Evolutionary conservation across 2,329 filamentous ascomycete genomes (phyloP).

Genomic region (Aspergillus phoenicis): DNA sequence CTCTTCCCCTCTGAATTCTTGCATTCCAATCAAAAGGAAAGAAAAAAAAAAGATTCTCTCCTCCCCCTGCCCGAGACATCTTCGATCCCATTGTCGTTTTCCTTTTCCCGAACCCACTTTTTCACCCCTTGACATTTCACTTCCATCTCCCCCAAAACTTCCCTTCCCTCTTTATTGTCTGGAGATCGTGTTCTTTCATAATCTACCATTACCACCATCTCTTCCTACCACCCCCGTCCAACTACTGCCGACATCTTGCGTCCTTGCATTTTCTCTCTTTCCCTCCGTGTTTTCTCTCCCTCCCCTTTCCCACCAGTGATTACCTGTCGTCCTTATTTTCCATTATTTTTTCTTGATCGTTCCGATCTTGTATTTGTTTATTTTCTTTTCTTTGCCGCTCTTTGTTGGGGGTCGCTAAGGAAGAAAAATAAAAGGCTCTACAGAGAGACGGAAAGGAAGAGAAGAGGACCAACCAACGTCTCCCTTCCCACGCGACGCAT

Average conservation of each 20-base stretch:
- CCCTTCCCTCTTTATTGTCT: neutral
- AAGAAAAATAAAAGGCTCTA: conserved; percentile 3
- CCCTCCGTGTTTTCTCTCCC: neutral
- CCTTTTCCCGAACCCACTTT: conserved; percentile 2
- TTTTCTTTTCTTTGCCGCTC: neutral
- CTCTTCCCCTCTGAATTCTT: conserved; percentile 9
- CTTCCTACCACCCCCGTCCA: neutral
- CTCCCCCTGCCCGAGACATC: conserved; percentile 13
- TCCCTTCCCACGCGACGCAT: conserved; percentile 36
- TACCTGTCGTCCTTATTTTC: conserved; percentile 1
- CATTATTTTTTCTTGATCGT: neutral
- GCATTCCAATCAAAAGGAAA: conserved; percentile 18
- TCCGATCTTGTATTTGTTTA: too few relatives aligned
- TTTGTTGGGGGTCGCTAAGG: neutral
- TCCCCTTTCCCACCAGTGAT: neutral
- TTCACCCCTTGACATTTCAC: conserved; percentile 17
- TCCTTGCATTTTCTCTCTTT: conserved; percentile 6
- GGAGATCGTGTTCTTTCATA: conserved; percentile 2
- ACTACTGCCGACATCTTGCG: neutral
- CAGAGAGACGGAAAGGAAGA: conserved; percentile 7
- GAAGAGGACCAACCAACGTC: conserved; percentile 14
- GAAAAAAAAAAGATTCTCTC: conserved; percentile 10
- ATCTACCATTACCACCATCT: neutral
- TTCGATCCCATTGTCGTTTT: conserved; percentile 7
- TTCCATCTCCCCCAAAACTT: neutral